Evolutionary conservation across 2,329 filamentous ascomycete species (phyloP).

Genomic region (Fusarium vanettenii): DNA sequence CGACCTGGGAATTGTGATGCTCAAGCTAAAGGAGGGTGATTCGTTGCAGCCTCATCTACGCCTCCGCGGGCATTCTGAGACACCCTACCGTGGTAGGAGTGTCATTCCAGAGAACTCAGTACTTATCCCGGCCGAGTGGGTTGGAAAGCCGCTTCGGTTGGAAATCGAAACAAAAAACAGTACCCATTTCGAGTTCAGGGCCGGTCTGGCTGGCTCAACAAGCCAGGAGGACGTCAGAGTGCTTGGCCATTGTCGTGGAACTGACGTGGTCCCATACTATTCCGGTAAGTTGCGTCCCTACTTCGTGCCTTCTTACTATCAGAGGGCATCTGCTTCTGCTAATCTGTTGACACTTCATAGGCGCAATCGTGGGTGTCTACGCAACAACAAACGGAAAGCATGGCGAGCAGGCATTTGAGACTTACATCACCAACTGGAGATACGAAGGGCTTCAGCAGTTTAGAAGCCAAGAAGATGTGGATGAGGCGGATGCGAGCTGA

Average conservation of each 20-base stretch:
- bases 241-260: not conserved
- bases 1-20: conserved; percentile 57
- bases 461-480: conserved; percentile 3
- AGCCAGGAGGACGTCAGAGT: not conserved
- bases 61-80: conserved; percentile 14
- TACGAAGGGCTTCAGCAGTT: conserved; percentile 47
- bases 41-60: conserved; percentile 1
- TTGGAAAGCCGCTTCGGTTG: conserved; percentile 2
- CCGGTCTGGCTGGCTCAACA: not conserved
- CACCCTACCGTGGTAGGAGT: conserved; percentile 7
- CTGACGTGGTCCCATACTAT: conserved; percentile 13
- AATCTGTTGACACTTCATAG: conserved; percentile 38
- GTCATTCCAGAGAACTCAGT: not conserved
- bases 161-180: conserved; percentile 8
- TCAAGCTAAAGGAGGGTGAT: conserved; percentile 19
- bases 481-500: not conserved
- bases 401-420: conserved; percentile 52
- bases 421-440: conserved; percentile 61
- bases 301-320: too few relatives aligned
- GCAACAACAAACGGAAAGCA: conserved; percentile 63
- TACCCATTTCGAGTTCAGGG: conserved; percentile 11
- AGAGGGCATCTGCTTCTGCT: not conserved
- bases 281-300: not conserved
- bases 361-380: conserved; percentile 63
- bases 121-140: not conserved